Evolutionary conservation across 129 eudicot genomes (phyloP).

Genomic region (Flaveria ramosissima): DNA sequence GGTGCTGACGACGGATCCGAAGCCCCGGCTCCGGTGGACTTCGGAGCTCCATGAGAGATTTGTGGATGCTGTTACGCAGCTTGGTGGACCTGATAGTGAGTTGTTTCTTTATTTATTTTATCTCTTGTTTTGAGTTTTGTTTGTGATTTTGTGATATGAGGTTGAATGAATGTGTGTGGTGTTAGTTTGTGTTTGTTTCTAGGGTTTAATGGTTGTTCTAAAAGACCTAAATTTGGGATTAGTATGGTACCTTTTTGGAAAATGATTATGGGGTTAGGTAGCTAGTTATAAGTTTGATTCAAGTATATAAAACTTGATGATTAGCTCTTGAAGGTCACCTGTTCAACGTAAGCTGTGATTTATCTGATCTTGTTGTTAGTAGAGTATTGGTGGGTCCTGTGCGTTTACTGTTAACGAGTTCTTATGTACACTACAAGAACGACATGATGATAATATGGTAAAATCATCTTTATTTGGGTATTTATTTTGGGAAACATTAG

Average conservation of each 20-base stretch:
- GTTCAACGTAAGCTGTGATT: no score
- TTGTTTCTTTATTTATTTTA: not conserved
- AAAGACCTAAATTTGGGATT: not conserved
- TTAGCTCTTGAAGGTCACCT: no score
- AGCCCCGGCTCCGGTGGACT: constrained; percentile 94
- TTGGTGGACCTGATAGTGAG: constrained; percentile 92
- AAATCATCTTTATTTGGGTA: not conserved
- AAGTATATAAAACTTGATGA: no score
- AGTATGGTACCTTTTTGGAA: not conserved
- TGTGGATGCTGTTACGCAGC: constrained; percentile 89
- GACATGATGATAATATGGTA: not conserved
- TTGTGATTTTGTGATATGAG: not conserved
- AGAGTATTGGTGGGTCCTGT: no score
- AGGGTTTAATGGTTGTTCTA: constrained; percentile 15
- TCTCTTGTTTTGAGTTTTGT: constrained; percentile 12
- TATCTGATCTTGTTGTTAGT: no score
- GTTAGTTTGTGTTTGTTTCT: not conserved
- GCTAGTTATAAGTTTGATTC: no score
- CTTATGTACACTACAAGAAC: no score
- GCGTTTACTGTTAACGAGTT: no score
- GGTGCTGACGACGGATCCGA: constrained; percentile 83
- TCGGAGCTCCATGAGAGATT: constrained; percentile 93
- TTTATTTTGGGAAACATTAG: not conserved
- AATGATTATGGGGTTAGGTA: no score
- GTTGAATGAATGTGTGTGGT: not conserved